Evolutionary conservation across 306 rosid species (phyloP).

Genomic region (Cyclanthera cordifolia): DNA sequence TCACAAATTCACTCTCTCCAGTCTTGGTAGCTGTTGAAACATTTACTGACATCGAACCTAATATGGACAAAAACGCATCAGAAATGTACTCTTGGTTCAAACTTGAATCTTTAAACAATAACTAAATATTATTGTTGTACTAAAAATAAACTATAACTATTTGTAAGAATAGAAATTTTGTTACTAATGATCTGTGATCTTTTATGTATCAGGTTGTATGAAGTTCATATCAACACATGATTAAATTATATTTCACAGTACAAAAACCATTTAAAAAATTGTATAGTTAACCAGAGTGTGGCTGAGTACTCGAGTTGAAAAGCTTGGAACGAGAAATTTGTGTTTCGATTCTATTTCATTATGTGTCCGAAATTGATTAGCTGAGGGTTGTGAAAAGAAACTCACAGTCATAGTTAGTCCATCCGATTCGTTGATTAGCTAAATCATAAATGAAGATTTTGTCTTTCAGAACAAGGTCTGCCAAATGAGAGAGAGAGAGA

Average conservation of each 20-base stretch:
- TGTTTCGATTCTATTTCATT: not conserved
- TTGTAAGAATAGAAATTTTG: not conserved
- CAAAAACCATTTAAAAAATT: not conserved
- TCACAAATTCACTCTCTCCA: constrained; percentile 63
- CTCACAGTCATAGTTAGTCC: constrained; percentile 97
- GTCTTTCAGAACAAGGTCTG: constrained; percentile 93
- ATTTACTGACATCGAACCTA: constrained; percentile 75
- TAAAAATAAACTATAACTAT: too few relatives aligned
- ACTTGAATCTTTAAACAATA: not conserved
- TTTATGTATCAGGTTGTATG: not conserved
- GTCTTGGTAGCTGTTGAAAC: constrained; percentile 57
- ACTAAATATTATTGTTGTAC: too few relatives aligned
- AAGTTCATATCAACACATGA: not conserved
- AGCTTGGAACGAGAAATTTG: not conserved
- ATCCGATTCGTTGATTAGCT: constrained; percentile 76
- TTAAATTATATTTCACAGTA: not conserved
- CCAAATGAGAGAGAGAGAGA: not conserved
- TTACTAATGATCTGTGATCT: not conserved
- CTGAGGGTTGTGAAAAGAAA: constrained; percentile 27
- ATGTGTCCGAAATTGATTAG: not conserved
- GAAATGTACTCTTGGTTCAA: not conserved
- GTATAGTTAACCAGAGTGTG: not conserved
- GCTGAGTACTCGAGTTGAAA: not conserved
- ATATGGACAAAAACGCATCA: constrained; percentile 7
- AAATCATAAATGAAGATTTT: constrained; percentile 80